These are phyloP conservation scores for Solanum arcanum DNA, from an alignment of 257 asterid genomes.

Conservation along the genomic window DNA sequence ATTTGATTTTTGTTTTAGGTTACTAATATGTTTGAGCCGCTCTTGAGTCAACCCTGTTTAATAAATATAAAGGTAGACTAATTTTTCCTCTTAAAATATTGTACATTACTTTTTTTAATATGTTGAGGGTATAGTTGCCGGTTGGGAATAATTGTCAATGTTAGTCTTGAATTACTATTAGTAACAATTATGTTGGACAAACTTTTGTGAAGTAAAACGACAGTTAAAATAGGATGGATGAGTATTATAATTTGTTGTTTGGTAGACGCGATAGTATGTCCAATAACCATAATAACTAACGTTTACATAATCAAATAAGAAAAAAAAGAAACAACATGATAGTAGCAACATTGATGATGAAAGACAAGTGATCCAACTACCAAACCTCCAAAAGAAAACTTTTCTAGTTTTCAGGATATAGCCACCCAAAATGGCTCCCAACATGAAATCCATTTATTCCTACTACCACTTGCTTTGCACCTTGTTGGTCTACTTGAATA, in stretches of 20 bases:
- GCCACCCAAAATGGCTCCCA: constrained; percentile 43
- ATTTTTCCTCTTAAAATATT: background rate
- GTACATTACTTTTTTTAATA: background rate
- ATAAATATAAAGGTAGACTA: background rate
- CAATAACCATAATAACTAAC: constrained; percentile 39
- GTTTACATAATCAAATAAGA: background rate
- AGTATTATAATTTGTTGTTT: background rate
- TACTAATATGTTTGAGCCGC: no score
- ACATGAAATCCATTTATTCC: constrained; percentile 22
- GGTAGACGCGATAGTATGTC: background rate
- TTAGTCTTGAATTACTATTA: background rate
- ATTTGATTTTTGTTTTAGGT: no score
- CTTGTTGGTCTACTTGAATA: constrained; percentile 24
- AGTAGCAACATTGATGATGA: background rate
- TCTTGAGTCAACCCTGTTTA: background rate
- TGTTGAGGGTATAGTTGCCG: background rate
- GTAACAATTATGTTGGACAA: background rate
- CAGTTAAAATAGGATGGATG: background rate
- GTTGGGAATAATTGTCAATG: background rate
- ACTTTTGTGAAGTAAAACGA: background rate
- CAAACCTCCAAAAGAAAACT: background rate
- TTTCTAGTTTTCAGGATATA: constrained; percentile 30
- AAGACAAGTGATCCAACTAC: background rate
- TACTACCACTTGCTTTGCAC: constrained; percentile 48
- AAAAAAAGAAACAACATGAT: background rate